Conservation (phyloP, 805 yeast genomes). For the Candida vaughaniae region DNA sequence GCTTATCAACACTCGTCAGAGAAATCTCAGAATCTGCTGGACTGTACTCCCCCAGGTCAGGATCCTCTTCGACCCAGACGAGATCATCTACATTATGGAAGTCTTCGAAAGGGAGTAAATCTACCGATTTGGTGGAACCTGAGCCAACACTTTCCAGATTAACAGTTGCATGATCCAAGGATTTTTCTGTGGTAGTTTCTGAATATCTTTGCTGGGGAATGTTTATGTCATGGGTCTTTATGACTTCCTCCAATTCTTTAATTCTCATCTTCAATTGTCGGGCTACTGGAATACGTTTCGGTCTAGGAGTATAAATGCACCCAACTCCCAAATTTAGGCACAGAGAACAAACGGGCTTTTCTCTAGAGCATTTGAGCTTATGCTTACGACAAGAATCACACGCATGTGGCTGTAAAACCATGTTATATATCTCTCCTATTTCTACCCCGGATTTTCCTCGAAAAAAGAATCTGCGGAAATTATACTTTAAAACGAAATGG, state of each 20-base stretch:
- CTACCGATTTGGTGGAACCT: not conserved
- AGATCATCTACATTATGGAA: slow-evolving; percentile 7
- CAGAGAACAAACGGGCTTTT: slow-evolving; percentile 10
- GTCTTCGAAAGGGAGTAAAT: slow-evolving; percentile 6
- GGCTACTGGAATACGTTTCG: too few species aligned
- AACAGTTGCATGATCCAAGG: not conserved
- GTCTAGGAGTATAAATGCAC: too few species aligned
- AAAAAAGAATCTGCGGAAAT: too few species aligned
- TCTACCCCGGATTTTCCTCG: too few species aligned
- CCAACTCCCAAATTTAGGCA: too few species aligned
- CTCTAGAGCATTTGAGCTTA: slow-evolving; percentile 15
- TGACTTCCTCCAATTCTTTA: slow-evolving; percentile 5
- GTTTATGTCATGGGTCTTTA: not conserved
- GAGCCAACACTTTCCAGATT: not conserved
- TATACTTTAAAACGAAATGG: too few species aligned
- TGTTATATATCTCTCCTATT: too few species aligned
- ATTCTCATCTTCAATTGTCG: slow-evolving; percentile 2
- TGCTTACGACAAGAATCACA: slow-evolving; percentile 16
- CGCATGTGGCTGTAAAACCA: slow-evolving; percentile 11
- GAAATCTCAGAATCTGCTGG: slow-evolving; percentile 3
- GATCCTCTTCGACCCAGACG: slow-evolving; percentile 7
- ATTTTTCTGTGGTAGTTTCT: not conserved
- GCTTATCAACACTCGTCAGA: too few species aligned
- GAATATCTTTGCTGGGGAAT: too few species aligned
- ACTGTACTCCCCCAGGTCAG: not conserved